Evolutionary conservation across 495 filamentous ascomycete genomes (phyloP).

Genomic region (Xanthoparmelia taractica): DNA sequence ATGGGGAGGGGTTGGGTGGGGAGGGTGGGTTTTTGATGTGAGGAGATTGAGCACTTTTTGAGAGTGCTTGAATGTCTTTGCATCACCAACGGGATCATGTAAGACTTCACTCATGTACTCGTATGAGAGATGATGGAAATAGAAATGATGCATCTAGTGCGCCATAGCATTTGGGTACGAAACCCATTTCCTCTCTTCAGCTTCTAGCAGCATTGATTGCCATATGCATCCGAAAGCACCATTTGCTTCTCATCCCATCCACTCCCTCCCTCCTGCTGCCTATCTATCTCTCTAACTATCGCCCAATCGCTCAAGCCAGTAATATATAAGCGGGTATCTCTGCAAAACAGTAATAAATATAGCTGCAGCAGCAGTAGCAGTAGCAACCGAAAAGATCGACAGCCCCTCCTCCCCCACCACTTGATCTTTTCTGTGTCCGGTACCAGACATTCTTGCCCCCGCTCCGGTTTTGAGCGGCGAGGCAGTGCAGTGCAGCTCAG

Average conservation of each 20-base stretch:
- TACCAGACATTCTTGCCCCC: background rate
- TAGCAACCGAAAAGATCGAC: no score
- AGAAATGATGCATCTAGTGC: background rate
- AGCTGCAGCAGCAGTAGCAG: background rate
- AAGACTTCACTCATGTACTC: no score
- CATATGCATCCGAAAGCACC: background rate
- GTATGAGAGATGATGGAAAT: background rate
- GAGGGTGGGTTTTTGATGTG: background rate
- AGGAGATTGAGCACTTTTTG: background rate
- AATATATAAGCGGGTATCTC: background rate
- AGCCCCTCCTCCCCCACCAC: no score
- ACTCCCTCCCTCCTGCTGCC: background rate
- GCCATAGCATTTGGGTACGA: constrained; percentile 5
- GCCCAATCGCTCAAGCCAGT: background rate
- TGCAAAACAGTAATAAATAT: background rate
- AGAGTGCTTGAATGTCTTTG: background rate
- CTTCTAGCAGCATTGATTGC: background rate
- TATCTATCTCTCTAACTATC: no score
- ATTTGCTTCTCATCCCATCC: background rate
- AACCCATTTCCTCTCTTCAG: background rate
- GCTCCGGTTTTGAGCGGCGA: background rate
- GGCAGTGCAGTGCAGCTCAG: background rate
- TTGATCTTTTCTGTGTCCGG: background rate
- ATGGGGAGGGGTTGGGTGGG: no score
- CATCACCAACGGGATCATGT: background rate